phyloP scores from a whole-genome alignment of 2,329 filamentous ascomycete species.

The Ascochyta clinopodiicola region DNA sequence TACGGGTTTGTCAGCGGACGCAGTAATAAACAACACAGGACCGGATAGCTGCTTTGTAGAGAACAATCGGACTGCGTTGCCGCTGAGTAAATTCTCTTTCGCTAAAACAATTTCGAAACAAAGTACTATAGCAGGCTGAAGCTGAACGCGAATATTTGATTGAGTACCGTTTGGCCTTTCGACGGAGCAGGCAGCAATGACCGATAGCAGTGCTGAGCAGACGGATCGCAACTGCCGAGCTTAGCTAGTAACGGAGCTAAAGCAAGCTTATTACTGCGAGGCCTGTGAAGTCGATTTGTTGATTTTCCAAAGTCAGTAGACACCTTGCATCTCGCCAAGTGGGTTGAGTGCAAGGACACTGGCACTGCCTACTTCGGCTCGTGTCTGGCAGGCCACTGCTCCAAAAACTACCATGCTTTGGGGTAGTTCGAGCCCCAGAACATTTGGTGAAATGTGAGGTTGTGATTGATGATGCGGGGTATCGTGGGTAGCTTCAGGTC shows the following conservation, averaged over 20 bases:
- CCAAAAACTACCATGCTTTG: not conserved
- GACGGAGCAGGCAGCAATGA: not conserved
- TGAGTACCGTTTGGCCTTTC: not conserved
- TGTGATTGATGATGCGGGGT: not conserved
- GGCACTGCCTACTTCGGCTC: not conserved
- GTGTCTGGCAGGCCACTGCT: not conserved
- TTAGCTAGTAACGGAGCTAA: not conserved
- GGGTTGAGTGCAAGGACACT: not conserved
- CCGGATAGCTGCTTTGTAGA: not conserved
- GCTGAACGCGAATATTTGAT: not conserved
- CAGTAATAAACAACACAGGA: no score
- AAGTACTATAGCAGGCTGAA: not conserved
- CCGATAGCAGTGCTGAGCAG: not conserved
- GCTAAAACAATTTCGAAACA: conserved; percentile 1
- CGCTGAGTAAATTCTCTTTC: conserved; percentile 3
- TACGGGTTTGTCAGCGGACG: not conserved
- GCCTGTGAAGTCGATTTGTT: not conserved
- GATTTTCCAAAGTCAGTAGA: not conserved
- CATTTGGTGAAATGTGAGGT: not conserved
- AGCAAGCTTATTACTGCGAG: not conserved
- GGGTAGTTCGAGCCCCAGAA: not conserved
- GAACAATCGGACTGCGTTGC: not conserved
- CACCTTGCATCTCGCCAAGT: not conserved
- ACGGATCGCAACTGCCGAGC: not conserved
- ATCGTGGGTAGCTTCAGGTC: conserved; percentile 27